Conservation (phyloP, 305 asterid genomes). For the Salvia sclarea region DNA sequence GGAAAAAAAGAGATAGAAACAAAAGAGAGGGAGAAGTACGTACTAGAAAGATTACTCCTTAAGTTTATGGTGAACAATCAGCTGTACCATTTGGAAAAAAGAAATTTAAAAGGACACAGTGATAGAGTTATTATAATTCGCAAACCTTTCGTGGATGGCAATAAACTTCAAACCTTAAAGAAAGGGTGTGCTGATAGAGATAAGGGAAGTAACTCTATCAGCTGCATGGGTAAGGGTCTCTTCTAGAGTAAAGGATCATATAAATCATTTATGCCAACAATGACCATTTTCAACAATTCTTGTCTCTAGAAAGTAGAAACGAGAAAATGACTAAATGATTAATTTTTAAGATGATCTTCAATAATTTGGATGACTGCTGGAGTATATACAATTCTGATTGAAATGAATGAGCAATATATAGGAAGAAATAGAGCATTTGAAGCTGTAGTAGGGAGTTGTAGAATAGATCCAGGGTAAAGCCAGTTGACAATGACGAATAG, state of each 20-base stretch:
- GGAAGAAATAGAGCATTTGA: background rate
- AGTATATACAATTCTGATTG: background rate
- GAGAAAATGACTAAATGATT: no score
- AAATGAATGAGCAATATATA: background rate
- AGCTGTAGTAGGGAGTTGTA: background rate
- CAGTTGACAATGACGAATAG: background rate
- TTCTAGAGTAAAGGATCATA: background rate
- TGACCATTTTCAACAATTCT: background rate
- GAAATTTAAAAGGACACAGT: no score
- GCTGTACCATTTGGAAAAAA: no score
- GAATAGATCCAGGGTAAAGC: no score
- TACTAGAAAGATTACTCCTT: background rate
- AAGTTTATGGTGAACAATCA: background rate
- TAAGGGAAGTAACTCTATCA: no score
- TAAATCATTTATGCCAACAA: background rate
- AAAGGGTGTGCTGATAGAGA: no score
- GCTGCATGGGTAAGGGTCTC: background rate
- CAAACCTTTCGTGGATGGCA: background rate
- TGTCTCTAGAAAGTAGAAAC: background rate
- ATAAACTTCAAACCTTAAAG: background rate
- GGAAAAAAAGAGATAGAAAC: background rate
- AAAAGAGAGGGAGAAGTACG: background rate
- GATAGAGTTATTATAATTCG: background rate
- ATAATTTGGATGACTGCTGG: background rate
- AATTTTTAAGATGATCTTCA: background rate